These are phyloP conservation scores for Avena eriantha DNA, from an alignment of 176 grass and related monocot species.

Conservation along the genomic window DNA sequence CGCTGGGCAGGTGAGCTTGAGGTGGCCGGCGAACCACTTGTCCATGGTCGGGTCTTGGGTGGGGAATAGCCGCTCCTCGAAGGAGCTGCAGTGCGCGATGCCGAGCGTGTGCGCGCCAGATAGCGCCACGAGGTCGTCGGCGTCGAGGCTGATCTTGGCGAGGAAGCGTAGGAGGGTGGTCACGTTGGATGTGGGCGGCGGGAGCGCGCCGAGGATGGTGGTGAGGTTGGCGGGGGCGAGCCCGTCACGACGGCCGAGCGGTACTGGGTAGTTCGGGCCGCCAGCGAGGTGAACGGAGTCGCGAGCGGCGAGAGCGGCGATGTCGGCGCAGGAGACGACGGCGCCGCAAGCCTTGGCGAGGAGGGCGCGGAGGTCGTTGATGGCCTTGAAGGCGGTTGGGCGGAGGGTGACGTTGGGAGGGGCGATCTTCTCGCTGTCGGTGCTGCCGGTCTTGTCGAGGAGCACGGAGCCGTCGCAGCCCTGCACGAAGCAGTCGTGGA, in stretches of 20 bases:
- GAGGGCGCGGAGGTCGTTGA: slow-evolving; percentile 60
- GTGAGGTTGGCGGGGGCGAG: neutral
- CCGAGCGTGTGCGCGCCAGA: slow-evolving; percentile 72
- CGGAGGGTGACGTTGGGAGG: slow-evolving; percentile 55
- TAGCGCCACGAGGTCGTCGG: slow-evolving; percentile 56
- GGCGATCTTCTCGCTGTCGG: slow-evolving; percentile 51
- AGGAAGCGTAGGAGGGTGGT: neutral
- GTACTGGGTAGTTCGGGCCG: slow-evolving; percentile 53
- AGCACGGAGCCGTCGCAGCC: slow-evolving; percentile 80
- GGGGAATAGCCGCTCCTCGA: slow-evolving; percentile 45
- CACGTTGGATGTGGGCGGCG: slow-evolving; percentile 26
- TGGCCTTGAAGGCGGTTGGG: slow-evolving; percentile 62
- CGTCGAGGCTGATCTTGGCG: slow-evolving; percentile 42
- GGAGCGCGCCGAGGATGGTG: neutral
- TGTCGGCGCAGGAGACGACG: slow-evolving; percentile 85
- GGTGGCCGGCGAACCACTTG: slow-evolving; percentile 48
- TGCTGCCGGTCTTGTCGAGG: slow-evolving; percentile 30
- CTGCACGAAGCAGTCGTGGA: slow-evolving; percentile 95
- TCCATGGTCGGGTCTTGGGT: slow-evolving; percentile 47
- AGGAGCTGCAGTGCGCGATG: slow-evolving; percentile 59
- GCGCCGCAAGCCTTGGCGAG: slow-evolving; percentile 51
- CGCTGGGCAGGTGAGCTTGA: slow-evolving; percentile 51
- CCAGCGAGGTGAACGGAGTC: slow-evolving; percentile 42
- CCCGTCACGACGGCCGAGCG: slow-evolving; percentile 57
- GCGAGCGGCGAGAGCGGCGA: slow-evolving; percentile 60